Evolutionary conservation across 2,329 filamentous ascomycete genomes (phyloP).

Genomic region (Colletotrichum salicis): DNA sequence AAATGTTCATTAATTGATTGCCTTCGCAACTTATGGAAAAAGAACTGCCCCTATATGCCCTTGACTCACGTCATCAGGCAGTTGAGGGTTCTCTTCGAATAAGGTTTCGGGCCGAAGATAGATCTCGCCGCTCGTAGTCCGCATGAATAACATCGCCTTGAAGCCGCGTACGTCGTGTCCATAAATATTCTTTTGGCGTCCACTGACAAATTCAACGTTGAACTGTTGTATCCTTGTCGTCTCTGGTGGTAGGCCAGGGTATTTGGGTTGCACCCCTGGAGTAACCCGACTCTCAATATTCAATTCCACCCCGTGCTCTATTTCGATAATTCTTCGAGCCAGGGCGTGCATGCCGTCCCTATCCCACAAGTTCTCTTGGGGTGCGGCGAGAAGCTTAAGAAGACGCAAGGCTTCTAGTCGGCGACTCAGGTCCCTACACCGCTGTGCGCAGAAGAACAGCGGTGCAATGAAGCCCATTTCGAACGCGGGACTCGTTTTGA

Average conservation of each 20-base stretch:
- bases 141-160: neutral
- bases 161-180: neutral
- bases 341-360: constrained; percentile 22
- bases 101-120: constrained; percentile 2
- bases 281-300: neutral
- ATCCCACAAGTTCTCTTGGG: constrained; percentile 36
- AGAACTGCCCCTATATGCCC: too few relatives aligned
- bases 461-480: constrained; percentile 22
- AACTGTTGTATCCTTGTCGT: constrained; percentile 10
- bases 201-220: neutral
- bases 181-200: neutral
- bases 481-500: constrained; percentile 8
- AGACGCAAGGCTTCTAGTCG: constrained; percentile 50
- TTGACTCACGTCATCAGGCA: neutral
- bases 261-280: neutral
- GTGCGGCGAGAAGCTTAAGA: constrained; percentile 22
- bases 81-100: neutral
- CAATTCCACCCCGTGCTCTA: constrained; percentile 17
- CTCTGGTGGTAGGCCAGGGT: neutral
- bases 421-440: constrained; percentile 43
- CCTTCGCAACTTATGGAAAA: neutral
- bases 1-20: neutral
- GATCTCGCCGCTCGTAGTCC: neutral
- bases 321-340: constrained; percentile 20
- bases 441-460: constrained; percentile 10